Base-by-base conservation (phyloP, 352 stramenopile genomes). In the Pythium pectinolyticum region DNA sequence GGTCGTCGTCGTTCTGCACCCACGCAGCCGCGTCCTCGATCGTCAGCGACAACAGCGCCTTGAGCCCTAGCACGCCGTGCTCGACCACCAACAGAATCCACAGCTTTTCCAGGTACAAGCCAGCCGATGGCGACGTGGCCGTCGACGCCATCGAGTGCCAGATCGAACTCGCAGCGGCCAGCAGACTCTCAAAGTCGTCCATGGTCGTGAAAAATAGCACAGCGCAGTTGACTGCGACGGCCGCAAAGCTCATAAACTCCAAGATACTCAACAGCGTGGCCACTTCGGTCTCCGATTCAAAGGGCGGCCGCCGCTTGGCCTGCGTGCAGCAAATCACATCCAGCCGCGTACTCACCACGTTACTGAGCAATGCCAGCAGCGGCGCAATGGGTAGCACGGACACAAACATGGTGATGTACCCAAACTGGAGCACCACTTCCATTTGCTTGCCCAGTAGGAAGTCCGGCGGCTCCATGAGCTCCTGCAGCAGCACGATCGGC, bases 391-490 rank as follows among this genome's bases (percentile, higher is more conserved):
- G 93, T 56, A 97, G 89, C 40, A 96, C 95, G 0, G 84, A 92
- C 2, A 96, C 90, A 72, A 98, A 98, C 73, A 98, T 88, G 32
- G 92, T 98, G 40, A 98, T 84, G 70, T 98, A 98, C 43, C 93
- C 92, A 64, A 98, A 97, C 84, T 90, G 82, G n/a, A 93, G 65
- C 40, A 93, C 72, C 12, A 86, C 61, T 56, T 93, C 84, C 75
- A 90, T 90, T 37, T 93, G 82, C 61, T 93, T 93, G 55, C 70
- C 73, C 74, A 93, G 73, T 34, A 93, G 54, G 24, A 89, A 85
- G 50, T 89, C 76, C 19, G 77, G 79, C 12, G 80, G 74, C 49
- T 84, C 67, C 84, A 92, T 90, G 45, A 90, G 70, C 45, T 90
- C 78, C 48, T 92, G 84, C 43, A 90, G 54, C 17, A 85, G 60